These are phyloP conservation scores for Fusarium vanettenii DNA, from an alignment of 2,329 filamentous ascomycete genomes.

Conservation along the genomic window DNA sequence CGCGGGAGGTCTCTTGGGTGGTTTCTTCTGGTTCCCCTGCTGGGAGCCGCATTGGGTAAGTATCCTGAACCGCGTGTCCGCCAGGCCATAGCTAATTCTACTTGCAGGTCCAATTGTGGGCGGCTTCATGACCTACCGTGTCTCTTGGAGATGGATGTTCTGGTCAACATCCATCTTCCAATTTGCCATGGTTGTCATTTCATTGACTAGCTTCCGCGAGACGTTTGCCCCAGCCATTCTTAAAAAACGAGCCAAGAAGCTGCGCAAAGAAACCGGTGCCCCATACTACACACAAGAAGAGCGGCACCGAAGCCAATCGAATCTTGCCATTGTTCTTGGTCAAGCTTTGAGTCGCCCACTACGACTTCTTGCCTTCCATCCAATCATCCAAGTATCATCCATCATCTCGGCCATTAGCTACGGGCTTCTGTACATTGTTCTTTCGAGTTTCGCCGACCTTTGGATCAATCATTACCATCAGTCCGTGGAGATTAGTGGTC, in stretches of 20 bases:
- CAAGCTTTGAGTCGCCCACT: constrained; percentile 65
- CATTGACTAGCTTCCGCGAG: constrained; percentile 50
- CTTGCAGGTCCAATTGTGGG: constrained; percentile 51
- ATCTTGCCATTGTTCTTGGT: constrained; percentile 40
- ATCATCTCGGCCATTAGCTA: constrained; percentile 69
- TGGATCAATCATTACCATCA: constrained; percentile 68
- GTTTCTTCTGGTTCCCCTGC: constrained; percentile 54
- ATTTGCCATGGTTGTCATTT: constrained; percentile 48
- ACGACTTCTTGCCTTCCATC: constrained; percentile 66
- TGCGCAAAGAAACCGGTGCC: constrained; percentile 47
- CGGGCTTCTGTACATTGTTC: constrained; percentile 71
- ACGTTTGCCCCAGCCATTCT: constrained; percentile 54
- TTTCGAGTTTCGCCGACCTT: constrained; percentile 70
- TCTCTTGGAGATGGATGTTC: constrained; percentile 60
- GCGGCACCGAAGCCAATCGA: constrained; percentile 45
- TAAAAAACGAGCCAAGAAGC: constrained; percentile 44
- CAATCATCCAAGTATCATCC: constrained; percentile 68
- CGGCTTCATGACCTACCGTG: constrained; percentile 51
- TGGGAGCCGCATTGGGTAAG: constrained; percentile 53
- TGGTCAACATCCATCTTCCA: constrained; percentile 58
- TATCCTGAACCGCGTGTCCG: accelerated
- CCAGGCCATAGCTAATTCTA: neutral
- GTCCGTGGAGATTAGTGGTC: constrained; percentile 66
- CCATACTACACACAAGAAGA: constrained; percentile 53
- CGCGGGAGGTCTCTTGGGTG: constrained; percentile 54